phyloP scores from a whole-genome alignment of 2,329 filamentous ascomycete genomes.

The Trichoderma pleuroti region DNA sequence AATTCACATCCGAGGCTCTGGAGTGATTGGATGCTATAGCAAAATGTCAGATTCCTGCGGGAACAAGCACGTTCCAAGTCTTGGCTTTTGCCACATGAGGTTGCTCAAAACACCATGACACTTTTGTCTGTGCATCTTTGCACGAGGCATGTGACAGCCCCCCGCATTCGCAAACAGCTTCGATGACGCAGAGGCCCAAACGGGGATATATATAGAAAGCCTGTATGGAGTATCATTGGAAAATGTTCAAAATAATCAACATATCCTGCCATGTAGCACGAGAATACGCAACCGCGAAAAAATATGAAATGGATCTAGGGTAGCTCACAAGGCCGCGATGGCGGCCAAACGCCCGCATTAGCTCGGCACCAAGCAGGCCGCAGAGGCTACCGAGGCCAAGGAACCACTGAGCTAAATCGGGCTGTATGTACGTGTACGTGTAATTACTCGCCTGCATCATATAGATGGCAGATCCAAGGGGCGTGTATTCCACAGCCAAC shows the following conservation, averaged over 20 bases:
- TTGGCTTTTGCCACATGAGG: neutral
- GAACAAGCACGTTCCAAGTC: conserved; percentile 20
- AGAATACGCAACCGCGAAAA: neutral
- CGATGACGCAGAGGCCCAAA: neutral
- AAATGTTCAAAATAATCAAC: neutral
- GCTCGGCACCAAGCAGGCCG: neutral
- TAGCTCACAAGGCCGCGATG: neutral
- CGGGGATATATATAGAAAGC: neutral
- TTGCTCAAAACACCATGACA: neutral
- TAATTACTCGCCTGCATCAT: neutral
- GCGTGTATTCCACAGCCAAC: neutral
- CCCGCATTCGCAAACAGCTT: neutral
- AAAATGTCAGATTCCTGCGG: neutral
- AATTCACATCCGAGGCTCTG: neutral
- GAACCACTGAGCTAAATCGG: neutral
- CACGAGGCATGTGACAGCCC: neutral
- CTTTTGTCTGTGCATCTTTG: neutral
- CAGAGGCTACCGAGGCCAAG: neutral
- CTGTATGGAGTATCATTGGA: neutral
- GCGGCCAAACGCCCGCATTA: neutral
- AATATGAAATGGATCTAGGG: neutral
- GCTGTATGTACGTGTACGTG: too few relatives aligned
- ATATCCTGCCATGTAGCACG: neutral
- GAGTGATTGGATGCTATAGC: neutral
- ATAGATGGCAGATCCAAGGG: neutral